Conservation (phyloP, 768 basidiomycete genomes). For the Calocera viscosa region DNA sequence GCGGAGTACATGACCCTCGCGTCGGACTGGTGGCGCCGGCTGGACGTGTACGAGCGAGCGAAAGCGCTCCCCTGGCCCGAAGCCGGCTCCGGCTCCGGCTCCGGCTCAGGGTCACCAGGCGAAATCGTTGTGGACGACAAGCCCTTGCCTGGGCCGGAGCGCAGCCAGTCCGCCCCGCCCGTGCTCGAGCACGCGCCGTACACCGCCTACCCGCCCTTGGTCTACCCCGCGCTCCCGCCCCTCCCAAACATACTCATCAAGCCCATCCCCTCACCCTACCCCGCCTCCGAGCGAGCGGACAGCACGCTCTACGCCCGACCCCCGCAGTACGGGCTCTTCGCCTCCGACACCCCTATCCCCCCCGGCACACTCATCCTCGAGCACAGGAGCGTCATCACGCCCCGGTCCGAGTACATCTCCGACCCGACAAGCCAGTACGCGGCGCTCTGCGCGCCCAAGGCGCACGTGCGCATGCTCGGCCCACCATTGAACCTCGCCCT, state of each 20-base stretch:
- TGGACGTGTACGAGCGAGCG: neutral
- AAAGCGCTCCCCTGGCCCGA: neutral
- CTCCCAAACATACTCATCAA: neutral
- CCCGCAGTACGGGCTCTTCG: slow-evolving; percentile 46
- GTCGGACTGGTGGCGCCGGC: neutral
- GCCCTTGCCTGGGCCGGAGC: too few relatives aligned
- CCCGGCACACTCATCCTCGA: slow-evolving; percentile 49
- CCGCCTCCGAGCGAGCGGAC: neutral
- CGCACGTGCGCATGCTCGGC: slow-evolving; percentile 65
- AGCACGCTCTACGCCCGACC: slow-evolving; percentile 23
- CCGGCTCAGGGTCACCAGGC: too few relatives aligned
- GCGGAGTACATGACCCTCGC: neutral
- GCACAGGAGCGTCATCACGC: slow-evolving; percentile 49
- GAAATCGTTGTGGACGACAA: too few relatives aligned
- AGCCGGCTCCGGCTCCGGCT: too few relatives aligned
- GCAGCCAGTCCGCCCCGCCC: neutral
- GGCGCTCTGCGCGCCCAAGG: slow-evolving; percentile 59
- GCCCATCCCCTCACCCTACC: too few relatives aligned
- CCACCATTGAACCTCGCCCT: slow-evolving; percentile 66
- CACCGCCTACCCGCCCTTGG: neutral
- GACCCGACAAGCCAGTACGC: slow-evolving; percentile 84
- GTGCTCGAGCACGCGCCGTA: neutral
- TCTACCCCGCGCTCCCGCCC: neutral
- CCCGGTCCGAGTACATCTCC: slow-evolving; percentile 52
- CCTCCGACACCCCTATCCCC: slow-evolving; percentile 45